These are phyloP conservation scores for Logfia minima DNA, from an alignment of 129 eudicot species.

Conservation along the genomic window DNA sequence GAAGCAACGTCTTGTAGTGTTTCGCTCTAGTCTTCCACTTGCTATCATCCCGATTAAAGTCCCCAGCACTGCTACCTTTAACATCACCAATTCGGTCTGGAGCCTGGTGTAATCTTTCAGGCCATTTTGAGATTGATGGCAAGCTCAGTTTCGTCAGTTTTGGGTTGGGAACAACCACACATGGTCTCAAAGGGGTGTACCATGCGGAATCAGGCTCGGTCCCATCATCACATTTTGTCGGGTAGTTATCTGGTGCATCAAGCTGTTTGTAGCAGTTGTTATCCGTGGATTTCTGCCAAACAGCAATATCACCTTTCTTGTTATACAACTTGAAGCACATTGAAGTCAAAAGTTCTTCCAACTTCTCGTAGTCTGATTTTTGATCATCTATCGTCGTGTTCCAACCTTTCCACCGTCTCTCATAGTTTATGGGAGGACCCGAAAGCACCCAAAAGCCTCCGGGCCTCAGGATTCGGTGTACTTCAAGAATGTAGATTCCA, in stretches of 20 bases:
- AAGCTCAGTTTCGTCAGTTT: slow-evolving; percentile 52
- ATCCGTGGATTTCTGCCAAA: slow-evolving; percentile 87
- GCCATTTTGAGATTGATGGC: slow-evolving; percentile 71
- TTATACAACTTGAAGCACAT: slow-evolving; percentile 84
- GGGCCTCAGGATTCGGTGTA: slow-evolving; percentile 94
- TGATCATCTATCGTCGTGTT: slow-evolving; percentile 85
- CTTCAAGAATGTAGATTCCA: slow-evolving; percentile 90
- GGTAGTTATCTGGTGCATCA: slow-evolving; percentile 69
- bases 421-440: slow-evolving; percentile 91
- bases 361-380: slow-evolving; percentile 73
- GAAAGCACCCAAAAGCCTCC: slow-evolving; percentile 99
- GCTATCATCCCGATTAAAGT: slow-evolving; percentile 65
- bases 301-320: slow-evolving; percentile 90
- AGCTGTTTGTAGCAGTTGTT: slow-evolving; percentile 79
- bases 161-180: slow-evolving; percentile 74
- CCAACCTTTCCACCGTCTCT: slow-evolving; percentile 92
- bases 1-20: slow-evolving; percentile 80
- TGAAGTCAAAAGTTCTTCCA: slow-evolving; percentile 67
- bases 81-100: slow-evolving; percentile 77
- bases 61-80: slow-evolving; percentile 82
- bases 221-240: slow-evolving; percentile 87
- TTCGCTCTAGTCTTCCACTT: slow-evolving; percentile 72
- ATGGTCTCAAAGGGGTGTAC: slow-evolving; percentile 94
- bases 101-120: slow-evolving; percentile 60
- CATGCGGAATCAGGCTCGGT: slow-evolving; percentile 97